Evolutionary conservation across 140 eudicot species (phyloP).

Genomic region (Stevia rebaudiana): DNA sequence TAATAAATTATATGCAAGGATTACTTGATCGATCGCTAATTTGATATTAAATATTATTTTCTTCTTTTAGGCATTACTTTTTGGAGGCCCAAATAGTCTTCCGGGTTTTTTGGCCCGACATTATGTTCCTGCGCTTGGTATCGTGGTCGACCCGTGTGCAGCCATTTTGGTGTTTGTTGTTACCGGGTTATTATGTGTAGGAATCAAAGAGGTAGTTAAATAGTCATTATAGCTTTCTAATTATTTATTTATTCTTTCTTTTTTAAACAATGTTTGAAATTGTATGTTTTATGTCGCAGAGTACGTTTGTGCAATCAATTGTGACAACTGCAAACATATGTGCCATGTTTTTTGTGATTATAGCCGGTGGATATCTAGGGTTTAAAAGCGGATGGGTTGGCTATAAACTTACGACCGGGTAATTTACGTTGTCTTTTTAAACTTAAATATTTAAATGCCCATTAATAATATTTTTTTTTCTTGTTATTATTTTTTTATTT

Average conservation of each 20-base stretch:
- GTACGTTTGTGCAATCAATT: slow-evolving; percentile 75
- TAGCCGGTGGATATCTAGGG: slow-evolving; percentile 91
- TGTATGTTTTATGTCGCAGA: slow-evolving; percentile 40
- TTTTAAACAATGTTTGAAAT: background rate
- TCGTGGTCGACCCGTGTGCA: slow-evolving; percentile 92
- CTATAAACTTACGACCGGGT: slow-evolving; percentile 77
- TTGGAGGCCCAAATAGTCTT: slow-evolving; percentile 77
- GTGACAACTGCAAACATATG: slow-evolving; percentile 79
- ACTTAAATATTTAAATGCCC: slow-evolving; percentile 14
- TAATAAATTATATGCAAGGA: background rate
- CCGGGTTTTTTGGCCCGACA: slow-evolving; percentile 81
- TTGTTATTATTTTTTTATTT: background rate
- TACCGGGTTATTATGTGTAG: slow-evolving; percentile 70
- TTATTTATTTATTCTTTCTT: background rate
- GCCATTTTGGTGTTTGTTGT: slow-evolving; percentile 72
- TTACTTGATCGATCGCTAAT: background rate
- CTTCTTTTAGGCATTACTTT: slow-evolving; percentile 66
- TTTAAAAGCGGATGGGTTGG: slow-evolving; percentile 95
- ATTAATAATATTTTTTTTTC: background rate
- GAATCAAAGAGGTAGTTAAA: slow-evolving; percentile 97
- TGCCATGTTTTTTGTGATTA: slow-evolving; percentile 80
- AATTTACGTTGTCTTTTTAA: slow-evolving; percentile 5
- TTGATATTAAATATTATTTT: slow-evolving; percentile 7
- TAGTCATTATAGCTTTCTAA: slow-evolving; percentile 6
- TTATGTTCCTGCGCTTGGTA: slow-evolving; percentile 51